Conservation (phyloP, 176 grass and related monocot species). For the Juncus inflexus region DNA sequence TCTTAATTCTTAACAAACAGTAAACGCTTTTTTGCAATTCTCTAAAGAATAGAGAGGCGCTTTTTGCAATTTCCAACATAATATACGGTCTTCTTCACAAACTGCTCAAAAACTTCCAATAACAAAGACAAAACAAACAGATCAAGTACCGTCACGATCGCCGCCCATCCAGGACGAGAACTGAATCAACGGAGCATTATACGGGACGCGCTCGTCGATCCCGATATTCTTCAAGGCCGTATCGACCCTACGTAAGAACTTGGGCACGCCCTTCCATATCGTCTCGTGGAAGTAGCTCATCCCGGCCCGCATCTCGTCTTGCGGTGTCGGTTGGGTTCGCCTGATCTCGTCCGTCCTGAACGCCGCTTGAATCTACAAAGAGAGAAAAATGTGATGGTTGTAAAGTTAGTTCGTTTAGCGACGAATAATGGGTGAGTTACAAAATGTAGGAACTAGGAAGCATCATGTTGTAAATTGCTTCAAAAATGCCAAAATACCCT, state of each 20-base stretch:
- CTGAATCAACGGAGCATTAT: constrained; percentile 91
- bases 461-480: no score
- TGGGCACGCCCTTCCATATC: constrained; percentile 97
- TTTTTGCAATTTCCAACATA: no score
- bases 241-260: constrained; percentile 83
- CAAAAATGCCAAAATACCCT: no score
- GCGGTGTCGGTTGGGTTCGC: constrained; percentile 76
- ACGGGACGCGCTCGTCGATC: constrained; percentile 84
- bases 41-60: no score
- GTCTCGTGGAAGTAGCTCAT: constrained; percentile 99
- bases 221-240: constrained; percentile 93
- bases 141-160: constrained; percentile 73
- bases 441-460: no score
- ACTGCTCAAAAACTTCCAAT: no score
- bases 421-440: no score
- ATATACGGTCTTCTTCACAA: no score
- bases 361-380: constrained; percentile 83
- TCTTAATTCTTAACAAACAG: no score
- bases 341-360: constrained; percentile 97
- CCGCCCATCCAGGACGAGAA: constrained; percentile 99
- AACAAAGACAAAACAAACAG: no score
- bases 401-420: no score
- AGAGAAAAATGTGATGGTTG: constrained; percentile 5
- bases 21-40: no score
- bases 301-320: constrained; percentile 91